Conservation (phyloP, 1,139 yeast genomes). For the Sporopachydermia cereana region DNA sequence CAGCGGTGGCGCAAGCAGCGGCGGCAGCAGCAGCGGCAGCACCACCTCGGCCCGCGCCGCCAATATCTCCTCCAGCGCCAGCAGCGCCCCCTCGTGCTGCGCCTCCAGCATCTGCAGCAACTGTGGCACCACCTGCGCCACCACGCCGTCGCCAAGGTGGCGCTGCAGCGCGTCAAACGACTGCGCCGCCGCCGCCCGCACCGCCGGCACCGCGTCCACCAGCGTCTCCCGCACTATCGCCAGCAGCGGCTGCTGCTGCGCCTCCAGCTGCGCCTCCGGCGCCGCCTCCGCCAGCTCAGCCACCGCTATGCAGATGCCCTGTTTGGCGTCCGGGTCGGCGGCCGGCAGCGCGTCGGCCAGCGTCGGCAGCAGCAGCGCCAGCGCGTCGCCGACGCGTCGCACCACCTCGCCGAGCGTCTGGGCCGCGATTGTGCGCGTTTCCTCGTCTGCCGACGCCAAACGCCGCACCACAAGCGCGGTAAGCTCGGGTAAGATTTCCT, state of each 20-base stretch:
- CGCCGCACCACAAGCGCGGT: slow-evolving; percentile 71
- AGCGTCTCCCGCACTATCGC: slow-evolving; percentile 69
- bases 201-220: slow-evolving; percentile 59
- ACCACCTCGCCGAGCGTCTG: slow-evolving; percentile 92
- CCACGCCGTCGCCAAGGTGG: slow-evolving; percentile 70
- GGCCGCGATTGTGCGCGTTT: slow-evolving; percentile 82
- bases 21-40: slow-evolving; percentile 88
- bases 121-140: slow-evolving; percentile 82
- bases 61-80: slow-evolving; percentile 89
- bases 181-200: slow-evolving; percentile 83
- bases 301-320: slow-evolving; percentile 93
- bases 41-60: slow-evolving; percentile 80
- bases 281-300: slow-evolving; percentile 77
- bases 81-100: slow-evolving; percentile 37
- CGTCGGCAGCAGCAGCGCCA: slow-evolving; percentile 77
- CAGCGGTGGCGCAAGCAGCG: slow-evolving; percentile 71
- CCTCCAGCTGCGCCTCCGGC: slow-evolving; percentile 45
- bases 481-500: slow-evolving; percentile 80
- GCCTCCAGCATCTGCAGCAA: slow-evolving; percentile 61
- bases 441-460: slow-evolving; percentile 69
- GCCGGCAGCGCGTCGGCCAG: slow-evolving; percentile 52
- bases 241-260: slow-evolving; percentile 60
- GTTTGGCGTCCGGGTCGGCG: slow-evolving; percentile 72
- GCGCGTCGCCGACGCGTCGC: slow-evolving; percentile 80
- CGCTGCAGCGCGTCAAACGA: slow-evolving; percentile 84